These are phyloP conservation scores for Apiospora aurea DNA, from an alignment of 2,329 filamentous ascomycete species.

Conservation along the genomic window DNA sequence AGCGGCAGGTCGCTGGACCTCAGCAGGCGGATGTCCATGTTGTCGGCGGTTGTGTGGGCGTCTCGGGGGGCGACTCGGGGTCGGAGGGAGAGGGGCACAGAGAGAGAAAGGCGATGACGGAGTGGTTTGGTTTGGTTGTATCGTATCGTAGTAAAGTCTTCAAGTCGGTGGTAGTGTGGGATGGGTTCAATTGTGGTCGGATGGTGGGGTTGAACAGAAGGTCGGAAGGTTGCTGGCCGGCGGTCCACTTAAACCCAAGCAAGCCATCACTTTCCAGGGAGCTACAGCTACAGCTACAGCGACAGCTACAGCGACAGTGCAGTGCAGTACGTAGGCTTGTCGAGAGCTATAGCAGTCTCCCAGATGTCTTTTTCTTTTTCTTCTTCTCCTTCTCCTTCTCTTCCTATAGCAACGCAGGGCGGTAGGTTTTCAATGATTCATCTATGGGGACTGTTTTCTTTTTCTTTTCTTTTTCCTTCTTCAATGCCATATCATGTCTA, in stretches of 20 bases:
- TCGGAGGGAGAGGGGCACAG: neutral
- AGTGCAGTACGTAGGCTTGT: neutral
- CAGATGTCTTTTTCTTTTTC: neutral
- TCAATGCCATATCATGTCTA: neutral
- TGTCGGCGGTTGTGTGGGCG: conserved; percentile 33
- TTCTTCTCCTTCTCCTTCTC: no score
- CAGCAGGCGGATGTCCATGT: conserved; percentile 91
- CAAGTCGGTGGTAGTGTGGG: neutral
- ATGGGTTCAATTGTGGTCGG: conserved; percentile 15
- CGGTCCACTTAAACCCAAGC: neutral
- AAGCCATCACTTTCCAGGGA: neutral
- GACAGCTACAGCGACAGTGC: neutral
- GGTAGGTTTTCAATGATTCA: neutral
- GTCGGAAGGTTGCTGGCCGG: neutral
- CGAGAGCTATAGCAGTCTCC: no score
- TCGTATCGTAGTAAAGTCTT: neutral
- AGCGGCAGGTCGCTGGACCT: conserved; percentile 84
- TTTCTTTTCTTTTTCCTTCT: neutral
- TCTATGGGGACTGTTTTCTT: neutral
- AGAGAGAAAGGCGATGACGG: neutral
- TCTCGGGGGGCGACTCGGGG: neutral
- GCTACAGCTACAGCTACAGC: conserved; percentile 3
- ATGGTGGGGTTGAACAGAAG: conserved; percentile 21
- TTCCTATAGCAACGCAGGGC: neutral
- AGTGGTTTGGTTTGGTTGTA: neutral